phyloP scores from a whole-genome alignment of 305 asterid species.

The Solanum aculeatissimum region DNA sequence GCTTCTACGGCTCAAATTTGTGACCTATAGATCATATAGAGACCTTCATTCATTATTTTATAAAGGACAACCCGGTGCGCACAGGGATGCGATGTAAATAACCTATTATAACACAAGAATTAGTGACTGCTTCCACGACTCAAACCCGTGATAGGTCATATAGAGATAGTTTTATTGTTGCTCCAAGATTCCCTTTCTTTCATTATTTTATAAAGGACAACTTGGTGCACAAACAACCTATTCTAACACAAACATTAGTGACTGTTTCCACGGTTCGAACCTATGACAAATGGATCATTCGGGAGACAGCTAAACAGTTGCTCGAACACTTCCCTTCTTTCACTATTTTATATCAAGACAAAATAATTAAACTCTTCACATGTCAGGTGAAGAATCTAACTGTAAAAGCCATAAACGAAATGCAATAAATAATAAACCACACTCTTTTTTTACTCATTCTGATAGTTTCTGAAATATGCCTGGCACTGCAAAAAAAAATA shows the following conservation, averaged over 20 bases:
- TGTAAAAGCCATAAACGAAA: neutral
- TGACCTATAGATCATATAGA: neutral
- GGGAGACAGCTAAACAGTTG: neutral
- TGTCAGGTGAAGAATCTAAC: neutral
- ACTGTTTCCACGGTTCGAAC: neutral
- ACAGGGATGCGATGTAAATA: neutral
- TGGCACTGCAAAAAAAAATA: neutral
- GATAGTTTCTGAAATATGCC: neutral
- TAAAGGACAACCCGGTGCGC: neutral
- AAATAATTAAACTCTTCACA: neutral
- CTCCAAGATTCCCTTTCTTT: neutral
- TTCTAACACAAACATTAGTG: neutral
- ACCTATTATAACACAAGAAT: neutral
- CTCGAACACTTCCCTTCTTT: neutral
- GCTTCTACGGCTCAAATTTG: neutral
- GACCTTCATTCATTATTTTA: neutral
- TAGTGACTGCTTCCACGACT: neutral
- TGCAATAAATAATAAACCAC: neutral
- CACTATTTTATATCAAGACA: neutral
- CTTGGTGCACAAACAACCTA: neutral
- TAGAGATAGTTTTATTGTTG: neutral
- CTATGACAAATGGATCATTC: neutral
- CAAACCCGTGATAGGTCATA: neutral
- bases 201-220: neutral
- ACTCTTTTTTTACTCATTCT: neutral